These are phyloP conservation scores for Brettanomyces nanus DNA, from an alignment of 805 yeast genomes.

Conservation along the genomic window DNA sequence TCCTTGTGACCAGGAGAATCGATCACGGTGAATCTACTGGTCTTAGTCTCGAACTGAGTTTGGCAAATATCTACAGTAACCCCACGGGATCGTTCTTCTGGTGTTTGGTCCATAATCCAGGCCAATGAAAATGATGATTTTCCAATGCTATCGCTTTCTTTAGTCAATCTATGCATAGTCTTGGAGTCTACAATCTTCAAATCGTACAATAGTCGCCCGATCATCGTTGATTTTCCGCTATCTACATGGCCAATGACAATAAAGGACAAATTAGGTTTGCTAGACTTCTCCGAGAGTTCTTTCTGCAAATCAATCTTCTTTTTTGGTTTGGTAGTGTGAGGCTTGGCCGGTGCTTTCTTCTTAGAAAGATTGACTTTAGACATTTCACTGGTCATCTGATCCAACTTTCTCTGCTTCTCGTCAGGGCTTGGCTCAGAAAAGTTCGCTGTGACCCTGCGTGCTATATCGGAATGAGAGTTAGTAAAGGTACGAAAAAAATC, in stretches of 20 bases:
- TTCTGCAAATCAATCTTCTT: conserved; percentile 34
- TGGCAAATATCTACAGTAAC: conserved; percentile 75
- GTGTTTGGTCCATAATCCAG: conserved; percentile 78
- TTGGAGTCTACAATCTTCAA: conserved; percentile 58
- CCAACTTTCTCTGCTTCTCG: conserved; percentile 32
- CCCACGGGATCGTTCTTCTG: conserved; percentile 68
- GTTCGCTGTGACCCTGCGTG: conserved; percentile 39
- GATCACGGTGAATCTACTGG: conserved; percentile 54
- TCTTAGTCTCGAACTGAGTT: conserved; percentile 51
- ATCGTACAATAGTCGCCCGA: conserved; percentile 67
- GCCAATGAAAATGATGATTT: conserved; percentile 78
- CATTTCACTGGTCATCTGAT: conserved; percentile 20
- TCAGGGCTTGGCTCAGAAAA: conserved; percentile 78
- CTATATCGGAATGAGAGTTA: conserved; percentile 30
- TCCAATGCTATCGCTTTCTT: conserved; percentile 60
- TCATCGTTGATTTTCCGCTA: conserved; percentile 75
- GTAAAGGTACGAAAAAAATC: conserved; percentile 21
- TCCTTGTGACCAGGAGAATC: conserved; percentile 85
- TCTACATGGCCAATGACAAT: conserved; percentile 84
- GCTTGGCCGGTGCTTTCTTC: conserved; percentile 6
- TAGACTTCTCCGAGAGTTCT: conserved; percentile 28
- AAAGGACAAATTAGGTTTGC: conserved; percentile 55
- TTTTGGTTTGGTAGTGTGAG: conserved; percentile 31
- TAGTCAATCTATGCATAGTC: conserved; percentile 51
- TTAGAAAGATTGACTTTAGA: conserved; percentile 14